Evolutionary conservation across 371 early-diverging fungal species (phyloP).

Genomic region (Entomophthora muscae): DNA sequence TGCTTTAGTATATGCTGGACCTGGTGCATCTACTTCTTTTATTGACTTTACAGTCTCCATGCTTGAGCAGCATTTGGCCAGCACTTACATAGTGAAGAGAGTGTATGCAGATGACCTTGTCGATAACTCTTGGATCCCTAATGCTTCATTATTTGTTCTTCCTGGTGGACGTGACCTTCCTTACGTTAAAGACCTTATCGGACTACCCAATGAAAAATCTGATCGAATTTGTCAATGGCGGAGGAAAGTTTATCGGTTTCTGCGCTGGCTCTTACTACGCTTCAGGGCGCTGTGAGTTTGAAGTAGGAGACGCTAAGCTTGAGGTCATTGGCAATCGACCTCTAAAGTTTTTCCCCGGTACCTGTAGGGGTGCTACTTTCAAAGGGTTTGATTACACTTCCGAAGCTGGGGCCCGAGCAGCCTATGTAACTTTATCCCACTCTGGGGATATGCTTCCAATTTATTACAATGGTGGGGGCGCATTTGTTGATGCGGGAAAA

Average conservation of each 20-base stretch:
- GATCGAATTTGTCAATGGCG: slow-evolving; percentile 44
- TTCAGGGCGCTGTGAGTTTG: slow-evolving; percentile 50
- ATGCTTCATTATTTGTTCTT: slow-evolving; percentile 63
- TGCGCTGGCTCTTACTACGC: slow-evolving; percentile 92
- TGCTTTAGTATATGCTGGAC: slow-evolving; percentile 55
- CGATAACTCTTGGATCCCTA: slow-evolving; percentile 72
- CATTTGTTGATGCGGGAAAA: slow-evolving; percentile 22
- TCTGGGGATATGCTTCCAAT: not conserved
- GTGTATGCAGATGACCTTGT: slow-evolving; percentile 51
- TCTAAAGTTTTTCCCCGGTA: slow-evolving; percentile 49
- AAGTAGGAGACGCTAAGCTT: slow-evolving; percentile 32
- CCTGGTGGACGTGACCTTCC: slow-evolving; percentile 84
- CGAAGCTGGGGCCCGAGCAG: slow-evolving; percentile 37
- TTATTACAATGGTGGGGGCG: slow-evolving; percentile 74
- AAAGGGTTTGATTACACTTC: slow-evolving; percentile 66
- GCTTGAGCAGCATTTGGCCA: slow-evolving; percentile 45
- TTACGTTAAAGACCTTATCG: slow-evolving; percentile 46
- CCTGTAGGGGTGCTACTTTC: slow-evolving; percentile 52
- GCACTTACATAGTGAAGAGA: slow-evolving; percentile 63
- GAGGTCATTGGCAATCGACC: slow-evolving; percentile 57
- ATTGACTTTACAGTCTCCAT: not conserved
- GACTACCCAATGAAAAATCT: slow-evolving; percentile 38
- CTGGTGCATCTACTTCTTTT: slow-evolving; percentile 42
- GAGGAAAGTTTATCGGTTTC: slow-evolving; percentile 79
- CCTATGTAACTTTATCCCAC: slow-evolving; percentile 7